Base-by-base conservation (phyloP, 2,329 filamentous ascomycete genomes). In the Teratosphaeria gauchensis region DNA sequence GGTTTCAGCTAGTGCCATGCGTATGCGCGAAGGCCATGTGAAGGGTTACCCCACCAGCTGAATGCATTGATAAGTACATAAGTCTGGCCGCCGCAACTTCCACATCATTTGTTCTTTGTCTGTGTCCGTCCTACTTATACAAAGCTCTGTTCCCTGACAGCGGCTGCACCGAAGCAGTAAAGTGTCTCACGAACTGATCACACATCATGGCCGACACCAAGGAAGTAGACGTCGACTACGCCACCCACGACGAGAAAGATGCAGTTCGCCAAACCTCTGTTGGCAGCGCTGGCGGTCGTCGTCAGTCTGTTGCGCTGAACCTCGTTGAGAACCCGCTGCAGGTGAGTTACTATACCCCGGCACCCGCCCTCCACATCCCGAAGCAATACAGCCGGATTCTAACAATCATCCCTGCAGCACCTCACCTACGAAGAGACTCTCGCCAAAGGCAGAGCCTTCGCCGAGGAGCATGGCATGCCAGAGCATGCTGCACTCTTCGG, bases 271-370 rank as follows among this genome's bases (percentile, higher is more conserved):
- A 51, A 16, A 33, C 55, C 16, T 48, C 42, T 1, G 42, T 48
- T 12, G 42, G 21, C 42, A 38, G 42, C 24, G 21, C 33, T 32
- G 42, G 63, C 48, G 64, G 59, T 51, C 74, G 75, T 35, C 75
- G 74, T 54, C 62, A 65, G 14, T 77, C 76, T 1, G 69, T 76
- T 19, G 77, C 75, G 5, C 62, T 78, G 58, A 79, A 80, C 64
- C 72, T 80, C 55, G 73, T 79, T 59, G 68, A 76, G 65, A 79
- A 79, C 57, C 77, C 77, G 31, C 64, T 79, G 56, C 74, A 71
- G 69, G 77, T 78, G 62, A 68, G 72, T 57, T 53, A 19, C 48
- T 35, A 55, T 48, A 53, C 42, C 2, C 35, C 33, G 53, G 6
- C 14, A 42, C 14, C 8, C 3, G 42, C 9, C 16, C 6, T 16